A percentile compares a stretch with the other conserved stretches of the same genome.
Evolutionary conservation across 805 yeast genomes (phyloP).

Genomic region (Pichia ethanolica): DNA sequence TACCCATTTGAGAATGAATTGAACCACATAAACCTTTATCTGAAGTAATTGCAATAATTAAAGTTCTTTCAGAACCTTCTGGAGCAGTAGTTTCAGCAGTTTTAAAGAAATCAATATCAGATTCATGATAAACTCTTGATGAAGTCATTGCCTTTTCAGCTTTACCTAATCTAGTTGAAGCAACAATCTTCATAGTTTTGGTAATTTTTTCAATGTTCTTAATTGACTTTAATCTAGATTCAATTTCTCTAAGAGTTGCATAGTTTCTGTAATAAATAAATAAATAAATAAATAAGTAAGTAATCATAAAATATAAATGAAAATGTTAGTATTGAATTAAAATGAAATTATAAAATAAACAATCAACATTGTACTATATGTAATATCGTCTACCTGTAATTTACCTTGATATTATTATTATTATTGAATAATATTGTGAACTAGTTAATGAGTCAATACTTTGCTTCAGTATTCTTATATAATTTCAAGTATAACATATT

Average conservation of each 20-base stretch:
- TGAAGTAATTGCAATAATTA: constrained; percentile 83
- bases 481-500: too few species aligned
- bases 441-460: too few species aligned
- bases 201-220: constrained; percentile 99
- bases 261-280: constrained; percentile 53
- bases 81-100: constrained; percentile 70
- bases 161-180: constrained; percentile 90
- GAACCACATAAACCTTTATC: constrained; percentile 99
- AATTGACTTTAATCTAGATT: constrained; percentile 94
- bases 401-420: too few species aligned
- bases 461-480: too few species aligned
- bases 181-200: constrained; percentile 99
- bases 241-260: constrained; percentile 98
- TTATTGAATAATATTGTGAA: too few species aligned
- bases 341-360: too few species aligned
- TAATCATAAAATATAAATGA: background rate
- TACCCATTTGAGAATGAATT: constrained; percentile 90
- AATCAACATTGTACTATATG: too few species aligned
- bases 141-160: constrained; percentile 93
- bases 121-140: constrained; percentile 75
- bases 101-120: constrained; percentile 71
- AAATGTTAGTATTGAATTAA: background rate
- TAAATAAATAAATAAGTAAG: background rate
- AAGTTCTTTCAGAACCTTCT: constrained; percentile 44
- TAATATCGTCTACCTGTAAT: too few species aligned